phyloP scores from a whole-genome alignment of 2,329 filamentous ascomycete species.

The Colletotrichum sublineola region DNA sequence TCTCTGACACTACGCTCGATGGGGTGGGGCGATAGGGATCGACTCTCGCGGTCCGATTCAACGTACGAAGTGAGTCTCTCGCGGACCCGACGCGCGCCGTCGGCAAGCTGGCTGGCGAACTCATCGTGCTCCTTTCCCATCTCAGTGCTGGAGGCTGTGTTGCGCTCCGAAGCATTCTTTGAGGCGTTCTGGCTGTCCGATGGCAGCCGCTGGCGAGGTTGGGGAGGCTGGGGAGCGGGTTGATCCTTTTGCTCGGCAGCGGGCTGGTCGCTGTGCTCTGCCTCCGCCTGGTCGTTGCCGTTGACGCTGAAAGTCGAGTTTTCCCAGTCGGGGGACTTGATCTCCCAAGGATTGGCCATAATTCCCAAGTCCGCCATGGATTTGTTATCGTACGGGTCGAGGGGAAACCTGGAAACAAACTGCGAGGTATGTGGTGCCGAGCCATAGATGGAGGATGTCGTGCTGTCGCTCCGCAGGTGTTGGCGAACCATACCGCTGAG shows the following conservation, averaged over 20 bases:
- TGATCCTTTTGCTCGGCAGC: background rate
- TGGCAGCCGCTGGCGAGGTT: background rate
- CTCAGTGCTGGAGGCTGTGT: constrained; percentile 43
- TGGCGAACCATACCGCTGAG: constrained; percentile 86
- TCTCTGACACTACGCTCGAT: constrained; percentile 52
- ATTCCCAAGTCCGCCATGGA: constrained; percentile 50
- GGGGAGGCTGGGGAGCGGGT: background rate
- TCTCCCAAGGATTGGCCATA: constrained; percentile 61
- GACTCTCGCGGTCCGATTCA: constrained; percentile 66
- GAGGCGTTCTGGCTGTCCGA: background rate
- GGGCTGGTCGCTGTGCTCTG: constrained; percentile 5
- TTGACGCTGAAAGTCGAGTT: constrained; percentile 37
- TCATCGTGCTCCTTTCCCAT: constrained; percentile 73
- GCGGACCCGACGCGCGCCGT: constrained; percentile 77
- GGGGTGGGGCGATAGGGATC: constrained; percentile 57
- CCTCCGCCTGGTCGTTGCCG: constrained; percentile 5
- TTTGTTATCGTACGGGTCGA: constrained; percentile 49
- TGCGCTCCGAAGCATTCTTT: constrained; percentile 8
- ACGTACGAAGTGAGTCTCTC: constrained; percentile 79
- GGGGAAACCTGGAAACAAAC: constrained; percentile 56
- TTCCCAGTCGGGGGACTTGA: constrained; percentile 44
- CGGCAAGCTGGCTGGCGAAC: constrained; percentile 79
- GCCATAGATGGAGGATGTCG: constrained; percentile 83
- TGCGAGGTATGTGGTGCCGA: constrained; percentile 55
- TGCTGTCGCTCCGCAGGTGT: constrained; percentile 86